phyloP scores from a whole-genome alignment of 139 green algal species.

The Ostreobium quekettii region DNA sequence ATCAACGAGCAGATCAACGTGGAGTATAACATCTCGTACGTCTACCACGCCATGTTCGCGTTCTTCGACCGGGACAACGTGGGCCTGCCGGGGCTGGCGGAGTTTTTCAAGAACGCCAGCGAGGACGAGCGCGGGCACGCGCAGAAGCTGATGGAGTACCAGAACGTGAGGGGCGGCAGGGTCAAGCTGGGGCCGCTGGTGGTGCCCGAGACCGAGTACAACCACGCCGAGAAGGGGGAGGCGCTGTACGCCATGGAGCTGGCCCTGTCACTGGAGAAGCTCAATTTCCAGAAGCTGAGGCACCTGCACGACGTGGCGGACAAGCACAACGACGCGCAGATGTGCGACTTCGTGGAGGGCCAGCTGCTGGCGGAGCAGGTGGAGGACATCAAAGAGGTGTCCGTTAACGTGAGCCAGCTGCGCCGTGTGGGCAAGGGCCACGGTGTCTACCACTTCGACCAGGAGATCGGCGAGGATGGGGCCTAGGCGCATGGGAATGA shows the following conservation, averaged over 20 bases:
- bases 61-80: slow-evolving; percentile 98
- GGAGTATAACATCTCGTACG: slow-evolving; percentile 84
- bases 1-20: slow-evolving; percentile 98
- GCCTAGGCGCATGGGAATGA: no score
- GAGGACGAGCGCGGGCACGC: slow-evolving; percentile 85
- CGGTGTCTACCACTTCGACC: slow-evolving; percentile 82
- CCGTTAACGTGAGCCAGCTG: slow-evolving; percentile 80
- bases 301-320: slow-evolving; percentile 63
- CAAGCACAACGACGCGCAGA: slow-evolving; percentile 61
- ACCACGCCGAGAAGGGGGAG: slow-evolving; percentile 64
- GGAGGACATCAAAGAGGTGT: slow-evolving; percentile 69
- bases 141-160: slow-evolving; percentile 87
- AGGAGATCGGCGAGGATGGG: no score
- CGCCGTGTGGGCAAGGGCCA: slow-evolving; percentile 81
- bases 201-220: slow-evolving; percentile 74
- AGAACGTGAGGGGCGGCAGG: slow-evolving; percentile 82
- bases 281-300: slow-evolving; percentile 80
- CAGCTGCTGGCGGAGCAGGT: slow-evolving; percentile 68
- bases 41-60: slow-evolving; percentile 87
- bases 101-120: slow-evolving; percentile 53
- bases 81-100: slow-evolving; percentile 77
- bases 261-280: slow-evolving; percentile 86
- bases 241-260: slow-evolving; percentile 94
- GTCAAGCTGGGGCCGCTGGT: slow-evolving; percentile 77
- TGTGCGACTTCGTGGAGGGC: slow-evolving; percentile 81